Conservation (phyloP, 345 rosid species). For the Schrenkiella parvula region DNA sequence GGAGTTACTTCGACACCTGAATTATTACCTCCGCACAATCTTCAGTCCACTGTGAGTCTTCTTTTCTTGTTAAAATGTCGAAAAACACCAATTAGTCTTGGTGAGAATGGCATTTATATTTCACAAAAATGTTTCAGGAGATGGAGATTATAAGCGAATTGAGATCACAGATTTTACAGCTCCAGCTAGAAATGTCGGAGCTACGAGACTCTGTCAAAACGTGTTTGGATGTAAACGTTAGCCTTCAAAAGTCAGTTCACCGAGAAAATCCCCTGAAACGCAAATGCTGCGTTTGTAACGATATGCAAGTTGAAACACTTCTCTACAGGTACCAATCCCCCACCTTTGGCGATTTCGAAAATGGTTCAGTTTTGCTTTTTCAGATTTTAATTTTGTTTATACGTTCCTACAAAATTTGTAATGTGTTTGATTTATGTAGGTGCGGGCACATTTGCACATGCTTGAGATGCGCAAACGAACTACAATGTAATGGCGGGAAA, state of each 20-base stretch:
- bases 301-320: slow-evolving; percentile 64
- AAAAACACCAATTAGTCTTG: background rate
- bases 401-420: background rate
- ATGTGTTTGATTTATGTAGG: slow-evolving; percentile 35
- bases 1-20: slow-evolving; percentile 33
- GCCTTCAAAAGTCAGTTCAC: slow-evolving; percentile 41
- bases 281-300: slow-evolving; percentile 72
- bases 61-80: background rate
- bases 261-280: slow-evolving; percentile 43
- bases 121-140: slow-evolving; percentile 46
- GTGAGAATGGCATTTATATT: background rate
- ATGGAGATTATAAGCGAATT: slow-evolving; percentile 59
- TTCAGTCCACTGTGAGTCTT: slow-evolving; percentile 8
- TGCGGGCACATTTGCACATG: slow-evolving; percentile 96
- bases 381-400: background rate
- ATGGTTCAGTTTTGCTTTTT: background rate
- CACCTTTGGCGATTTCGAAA: background rate
- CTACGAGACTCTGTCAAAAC: slow-evolving; percentile 55
- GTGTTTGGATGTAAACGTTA: slow-evolving; percentile 59
- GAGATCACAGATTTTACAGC: slow-evolving; percentile 67
- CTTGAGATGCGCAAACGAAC: slow-evolving; percentile 63
- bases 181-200: slow-evolving; percentile 66
- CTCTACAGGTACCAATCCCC: slow-evolving; percentile 34
- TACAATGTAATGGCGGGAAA: slow-evolving; percentile 58
- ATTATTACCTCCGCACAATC: background rate